phyloP scores from a whole-genome alignment of 345 rosid species.

The Citrus australasica region DNA sequence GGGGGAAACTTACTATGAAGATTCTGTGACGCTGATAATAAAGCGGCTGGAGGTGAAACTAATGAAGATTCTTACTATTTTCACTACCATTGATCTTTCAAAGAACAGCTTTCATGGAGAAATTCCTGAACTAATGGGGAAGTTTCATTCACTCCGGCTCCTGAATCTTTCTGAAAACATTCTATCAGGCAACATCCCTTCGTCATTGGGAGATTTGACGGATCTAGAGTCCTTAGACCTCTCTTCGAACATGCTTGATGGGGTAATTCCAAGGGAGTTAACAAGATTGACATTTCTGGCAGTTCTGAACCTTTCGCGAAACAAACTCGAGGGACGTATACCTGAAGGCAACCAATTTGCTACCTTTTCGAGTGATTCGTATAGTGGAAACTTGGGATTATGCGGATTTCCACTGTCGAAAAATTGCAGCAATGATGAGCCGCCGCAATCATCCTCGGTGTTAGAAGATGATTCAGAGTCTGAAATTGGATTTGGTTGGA shows the following conservation, averaged over 20 bases:
- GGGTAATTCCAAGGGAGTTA: background rate
- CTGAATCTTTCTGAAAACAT: background rate
- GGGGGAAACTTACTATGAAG: background rate
- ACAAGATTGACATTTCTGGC: background rate
- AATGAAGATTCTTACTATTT: background rate
- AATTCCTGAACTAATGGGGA: background rate
- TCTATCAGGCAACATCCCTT: background rate
- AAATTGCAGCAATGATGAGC: background rate
- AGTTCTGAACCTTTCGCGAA: background rate
- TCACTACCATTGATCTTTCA: background rate
- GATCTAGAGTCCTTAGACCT: background rate
- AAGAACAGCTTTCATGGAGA: background rate
- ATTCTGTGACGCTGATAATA: background rate
- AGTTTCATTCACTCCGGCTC: background rate
- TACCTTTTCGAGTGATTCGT: background rate
- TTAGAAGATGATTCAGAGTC: background rate
- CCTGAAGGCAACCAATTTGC: background rate
- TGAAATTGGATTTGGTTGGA: background rate
- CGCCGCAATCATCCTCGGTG: background rate
- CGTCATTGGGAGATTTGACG: background rate
- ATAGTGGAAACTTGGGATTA: slow-evolving; percentile 11
- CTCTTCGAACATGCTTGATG: background rate
- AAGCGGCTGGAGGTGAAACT: background rate
- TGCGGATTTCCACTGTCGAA: slow-evolving; percentile 13
- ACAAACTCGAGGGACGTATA: too few relatives aligned